Percentiles rank a stretch among this genome's conserved stretches.
Conservation (phyloP, 2,329 filamentous ascomycete species). For the Apiospora aurea region DNA sequence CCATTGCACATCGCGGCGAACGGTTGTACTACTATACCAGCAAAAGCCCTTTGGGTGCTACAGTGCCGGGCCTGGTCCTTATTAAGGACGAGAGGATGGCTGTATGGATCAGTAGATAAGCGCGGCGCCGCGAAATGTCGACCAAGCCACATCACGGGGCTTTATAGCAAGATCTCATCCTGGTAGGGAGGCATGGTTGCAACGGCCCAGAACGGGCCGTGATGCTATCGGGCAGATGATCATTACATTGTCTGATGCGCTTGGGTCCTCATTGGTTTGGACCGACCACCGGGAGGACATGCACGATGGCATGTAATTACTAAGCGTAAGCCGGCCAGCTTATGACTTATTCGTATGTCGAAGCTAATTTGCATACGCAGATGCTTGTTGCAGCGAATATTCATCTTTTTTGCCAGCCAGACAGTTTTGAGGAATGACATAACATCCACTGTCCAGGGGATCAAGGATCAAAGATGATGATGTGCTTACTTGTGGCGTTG, state of each 20-base stretch:
- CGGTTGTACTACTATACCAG: neutral
- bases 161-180: neutral
- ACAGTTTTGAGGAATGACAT: neutral
- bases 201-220: neutral
- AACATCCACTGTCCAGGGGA: neutral
- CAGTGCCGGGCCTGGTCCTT: neutral
- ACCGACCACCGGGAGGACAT: neutral
- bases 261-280: neutral
- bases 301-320: neutral
- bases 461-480: neutral
- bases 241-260: neutral
- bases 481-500: neutral
- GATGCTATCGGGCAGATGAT: neutral
- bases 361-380: neutral
- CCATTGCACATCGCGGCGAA: neutral
- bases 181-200: neutral
- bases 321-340: neutral
- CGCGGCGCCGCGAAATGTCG: conserved; percentile 1
- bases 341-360: neutral
- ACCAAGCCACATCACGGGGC: neutral
- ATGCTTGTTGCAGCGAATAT: neutral
- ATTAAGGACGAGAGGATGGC: neutral
- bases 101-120: neutral
- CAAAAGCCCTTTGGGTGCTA: neutral
- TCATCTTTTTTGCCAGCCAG: neutral